Percentiles rank a stretch among this genome's conserved stretches.
These are phyloP conservation scores for Globisporangium takayamanum DNA, from an alignment of 352 stramenopile species.

Conservation along the genomic window DNA sequence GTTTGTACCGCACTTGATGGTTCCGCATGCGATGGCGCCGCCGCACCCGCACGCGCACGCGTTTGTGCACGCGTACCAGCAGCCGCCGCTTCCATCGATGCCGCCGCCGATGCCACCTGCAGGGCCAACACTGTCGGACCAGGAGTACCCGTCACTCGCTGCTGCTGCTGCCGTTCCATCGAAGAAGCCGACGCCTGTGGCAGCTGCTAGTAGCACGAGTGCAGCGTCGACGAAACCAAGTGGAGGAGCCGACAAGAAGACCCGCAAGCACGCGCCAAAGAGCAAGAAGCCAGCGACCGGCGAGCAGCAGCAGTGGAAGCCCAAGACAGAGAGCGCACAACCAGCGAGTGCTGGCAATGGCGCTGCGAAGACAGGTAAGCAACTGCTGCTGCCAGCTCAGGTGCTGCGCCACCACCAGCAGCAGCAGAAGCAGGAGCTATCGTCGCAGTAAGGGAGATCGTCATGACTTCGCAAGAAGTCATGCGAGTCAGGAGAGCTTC, in stretches of 20 bases:
- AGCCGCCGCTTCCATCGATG: constrained; percentile 1
- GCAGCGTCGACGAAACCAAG: not conserved
- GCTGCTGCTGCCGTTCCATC: constrained; percentile 2
- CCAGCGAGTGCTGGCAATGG: constrained; percentile 1
- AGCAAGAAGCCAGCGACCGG: constrained; percentile 10
- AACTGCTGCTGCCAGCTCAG: constrained; percentile 44
- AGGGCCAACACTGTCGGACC: constrained; percentile 3
- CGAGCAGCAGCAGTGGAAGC: constrained; percentile 23
- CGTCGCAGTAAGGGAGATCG: not conserved
- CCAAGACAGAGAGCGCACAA: constrained; percentile 17
- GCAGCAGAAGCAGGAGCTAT: constrained; percentile 15
- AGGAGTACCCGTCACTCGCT: constrained; percentile 25
- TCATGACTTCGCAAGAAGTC: too few species aligned
- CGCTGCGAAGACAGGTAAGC: constrained; percentile 10
- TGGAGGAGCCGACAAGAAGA: constrained; percentile 8
- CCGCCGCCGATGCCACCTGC: not conserved
- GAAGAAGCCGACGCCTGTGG: constrained; percentile 13
- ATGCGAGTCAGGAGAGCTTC: too few species aligned
- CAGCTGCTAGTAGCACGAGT: not conserved
- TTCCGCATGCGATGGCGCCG: constrained; percentile 9
- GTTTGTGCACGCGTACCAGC: constrained; percentile 20
- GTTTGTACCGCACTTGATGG: constrained; percentile 8
- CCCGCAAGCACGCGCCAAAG: constrained; percentile 7
- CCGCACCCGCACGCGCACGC: constrained; percentile 16
- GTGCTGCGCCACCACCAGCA: constrained; percentile 45